Base-by-base conservation (phyloP, 179 eudicot species). In the Vitellaria paradoxa region DNA sequence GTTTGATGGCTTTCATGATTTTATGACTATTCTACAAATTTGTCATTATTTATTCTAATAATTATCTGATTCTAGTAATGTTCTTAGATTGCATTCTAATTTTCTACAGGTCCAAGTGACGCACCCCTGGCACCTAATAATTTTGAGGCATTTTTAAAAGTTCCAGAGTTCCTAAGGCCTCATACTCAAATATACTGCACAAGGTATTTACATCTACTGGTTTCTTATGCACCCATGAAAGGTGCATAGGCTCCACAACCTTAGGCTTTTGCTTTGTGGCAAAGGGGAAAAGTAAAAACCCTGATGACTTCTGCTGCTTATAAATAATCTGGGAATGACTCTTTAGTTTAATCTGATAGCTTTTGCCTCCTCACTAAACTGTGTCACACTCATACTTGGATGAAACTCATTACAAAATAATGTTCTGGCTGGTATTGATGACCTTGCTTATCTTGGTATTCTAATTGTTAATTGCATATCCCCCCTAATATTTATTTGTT, bases 151-250 rank as follows among this genome's bases (percentile, higher is more conserved):
- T 96, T 96, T 87, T 76, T 93, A 82, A 96, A 93, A 89, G 97
- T 96, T 79, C 99, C 99, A 7, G 90, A 89, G 70, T 96, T 89
- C 75, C 85, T 96, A 57, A 94, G 99, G 67, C 98, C 99, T 49
- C 94, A 90, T 84, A 93, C 95, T 75, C 98, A 96, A 87, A 91
- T 96, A 79, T 96, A 89, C 78, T 96, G 98, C 84, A 96, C 98
- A 73, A 96, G 99, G 99, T 96, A 93, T 84, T 74, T 37, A 70
- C 18, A 3, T 76, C 61, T n/a, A 63, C 69, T 68, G 74, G 6
- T 70, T 46, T 65, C 40, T 63, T 49, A 77, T 26, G 63, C 12
- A 46, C 52, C 46, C 70, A 62, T 24, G 14, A 42, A 21, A 53
- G 62, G 66, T 77, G 23, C 18, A 77, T 7, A 37, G 68, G 56